Evolutionary conservation across 78 protist species (phyloP).

Genomic region (Dictyostelium intermedium): DNA sequence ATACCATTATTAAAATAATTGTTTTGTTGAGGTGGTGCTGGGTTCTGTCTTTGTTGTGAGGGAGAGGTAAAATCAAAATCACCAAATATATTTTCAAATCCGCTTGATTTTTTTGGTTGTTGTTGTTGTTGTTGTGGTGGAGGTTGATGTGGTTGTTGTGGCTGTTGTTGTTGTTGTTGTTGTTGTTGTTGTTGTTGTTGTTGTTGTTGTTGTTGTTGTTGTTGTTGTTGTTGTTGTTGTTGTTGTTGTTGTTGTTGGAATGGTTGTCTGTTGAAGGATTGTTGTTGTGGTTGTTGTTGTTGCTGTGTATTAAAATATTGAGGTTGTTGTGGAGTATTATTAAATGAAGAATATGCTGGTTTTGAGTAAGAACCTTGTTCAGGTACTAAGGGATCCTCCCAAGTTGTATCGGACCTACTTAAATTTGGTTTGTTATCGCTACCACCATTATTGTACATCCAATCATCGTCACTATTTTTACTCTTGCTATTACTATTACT

Average conservation of each 20-base stretch:
- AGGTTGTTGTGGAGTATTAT: slow-evolving; percentile 32
- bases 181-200: background rate
- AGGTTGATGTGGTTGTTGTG: background rate
- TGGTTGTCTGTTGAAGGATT: background rate
- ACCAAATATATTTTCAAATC: slow-evolving; percentile 72
- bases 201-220: slow-evolving; percentile 11
- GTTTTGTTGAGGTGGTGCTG: background rate
- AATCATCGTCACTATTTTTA: slow-evolving; percentile 43
- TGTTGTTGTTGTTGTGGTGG: background rate
- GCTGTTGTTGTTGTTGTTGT: background rate
- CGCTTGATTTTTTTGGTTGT: slow-evolving; percentile 29
- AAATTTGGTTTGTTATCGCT: background rate
- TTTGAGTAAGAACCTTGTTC: background rate
- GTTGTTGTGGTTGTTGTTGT: slow-evolving; percentile 5
- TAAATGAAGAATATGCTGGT: background rate
- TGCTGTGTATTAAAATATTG: background rate
- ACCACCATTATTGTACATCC: slow-evolving; percentile 39
- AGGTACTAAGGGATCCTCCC: slow-evolving; percentile 22
- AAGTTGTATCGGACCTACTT: background rate
- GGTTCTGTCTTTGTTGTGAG: background rate
- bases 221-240: background rate
- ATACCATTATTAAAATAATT: background rate
- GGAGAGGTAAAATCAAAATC: slow-evolving; percentile 74
- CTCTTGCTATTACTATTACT: slow-evolving; percentile 21
- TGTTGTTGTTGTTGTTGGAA: background rate